A percentile compares a stretch with the other conserved stretches of the same genome.
These are phyloP conservation scores for Solanum pennellii DNA, from an alignment of 257 asterid species.

Conservation along the genomic window DNA sequence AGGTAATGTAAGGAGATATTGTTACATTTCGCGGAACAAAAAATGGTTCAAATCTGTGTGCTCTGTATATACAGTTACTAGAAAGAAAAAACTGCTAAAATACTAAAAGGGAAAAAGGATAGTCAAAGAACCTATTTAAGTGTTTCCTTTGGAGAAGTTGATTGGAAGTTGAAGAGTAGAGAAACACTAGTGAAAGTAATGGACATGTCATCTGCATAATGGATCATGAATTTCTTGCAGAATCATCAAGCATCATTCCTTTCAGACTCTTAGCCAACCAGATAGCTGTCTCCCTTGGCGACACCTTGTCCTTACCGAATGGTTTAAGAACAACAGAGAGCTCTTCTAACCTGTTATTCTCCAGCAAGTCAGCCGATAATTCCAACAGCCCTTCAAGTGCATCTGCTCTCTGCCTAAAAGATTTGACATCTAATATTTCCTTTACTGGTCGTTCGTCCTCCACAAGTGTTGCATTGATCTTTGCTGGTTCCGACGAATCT, in stretches of 20 bases:
- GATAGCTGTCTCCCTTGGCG: slow-evolving; percentile 97
- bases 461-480: slow-evolving; percentile 4
- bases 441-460: slow-evolving; percentile 42
- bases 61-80: not conserved
- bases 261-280: slow-evolving; percentile 94
- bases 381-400: slow-evolving; percentile 94
- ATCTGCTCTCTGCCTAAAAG: slow-evolving; percentile 86
- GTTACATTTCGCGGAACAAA: not conserved
- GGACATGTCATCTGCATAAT: not conserved
- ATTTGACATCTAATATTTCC: slow-evolving; percentile 66
- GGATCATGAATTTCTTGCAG: slow-evolving; percentile 40
- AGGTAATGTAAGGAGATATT: not conserved
- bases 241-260: slow-evolving; percentile 88
- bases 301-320: slow-evolving; percentile 90
- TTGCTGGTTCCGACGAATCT: slow-evolving; percentile 26
- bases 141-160: not conserved
- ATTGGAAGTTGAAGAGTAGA: not conserved
- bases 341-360: slow-evolving; percentile 79
- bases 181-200: not conserved
- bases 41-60: not conserved
- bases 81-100: not conserved
- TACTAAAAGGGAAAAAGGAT: not conserved
- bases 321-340: slow-evolving; percentile 82
- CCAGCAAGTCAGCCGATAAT: slow-evolving; percentile 91
- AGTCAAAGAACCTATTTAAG: not conserved